Conservation (phyloP, 2,329 filamentous ascomycete genomes). For the Epichloe gansuensis region DNA sequence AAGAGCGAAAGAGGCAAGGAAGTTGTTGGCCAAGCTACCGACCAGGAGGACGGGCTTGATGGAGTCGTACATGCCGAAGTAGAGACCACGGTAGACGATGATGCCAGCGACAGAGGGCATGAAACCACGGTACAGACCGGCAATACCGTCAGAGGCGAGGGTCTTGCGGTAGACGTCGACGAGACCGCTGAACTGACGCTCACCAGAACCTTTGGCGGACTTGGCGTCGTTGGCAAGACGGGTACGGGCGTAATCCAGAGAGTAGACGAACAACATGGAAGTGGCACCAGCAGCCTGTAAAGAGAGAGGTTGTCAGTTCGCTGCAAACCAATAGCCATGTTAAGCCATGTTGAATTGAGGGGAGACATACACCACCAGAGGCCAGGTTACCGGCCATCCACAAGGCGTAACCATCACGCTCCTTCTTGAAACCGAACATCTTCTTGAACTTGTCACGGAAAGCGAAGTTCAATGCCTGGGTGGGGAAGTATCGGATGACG, state of each 20-base stretch:
- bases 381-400: constrained; percentile 99
- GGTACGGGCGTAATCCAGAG: constrained; percentile 99
- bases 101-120: constrained; percentile 98
- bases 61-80: constrained; percentile 99
- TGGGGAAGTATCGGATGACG: constrained; percentile 99
- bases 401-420: constrained; percentile 92
- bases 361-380: constrained; percentile 84
- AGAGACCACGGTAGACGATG: constrained; percentile 99
- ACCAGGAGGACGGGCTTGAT: constrained; percentile 97
- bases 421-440: constrained; percentile 99
- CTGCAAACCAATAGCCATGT: not conserved
- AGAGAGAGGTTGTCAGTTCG: constrained; percentile 2
- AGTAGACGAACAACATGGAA: constrained; percentile 99
- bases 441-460: constrained; percentile 99
- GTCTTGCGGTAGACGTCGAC: constrained; percentile 99
- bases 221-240: constrained; percentile 99
- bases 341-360: not conserved
- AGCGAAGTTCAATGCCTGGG: constrained; percentile 99
- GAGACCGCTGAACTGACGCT: constrained; percentile 99
- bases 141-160: constrained; percentile 93
- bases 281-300: constrained; percentile 88
- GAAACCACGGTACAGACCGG: constrained; percentile 99
- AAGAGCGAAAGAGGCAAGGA: constrained; percentile 97
- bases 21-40: constrained; percentile 89
- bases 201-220: constrained; percentile 92